A percentile compares a stretch with the other conserved stretches of the same genome.
Evolutionary conservation across 768 basidiomycete species (phyloP).

Genomic region (Leucocoprinus birnbaumii): DNA sequence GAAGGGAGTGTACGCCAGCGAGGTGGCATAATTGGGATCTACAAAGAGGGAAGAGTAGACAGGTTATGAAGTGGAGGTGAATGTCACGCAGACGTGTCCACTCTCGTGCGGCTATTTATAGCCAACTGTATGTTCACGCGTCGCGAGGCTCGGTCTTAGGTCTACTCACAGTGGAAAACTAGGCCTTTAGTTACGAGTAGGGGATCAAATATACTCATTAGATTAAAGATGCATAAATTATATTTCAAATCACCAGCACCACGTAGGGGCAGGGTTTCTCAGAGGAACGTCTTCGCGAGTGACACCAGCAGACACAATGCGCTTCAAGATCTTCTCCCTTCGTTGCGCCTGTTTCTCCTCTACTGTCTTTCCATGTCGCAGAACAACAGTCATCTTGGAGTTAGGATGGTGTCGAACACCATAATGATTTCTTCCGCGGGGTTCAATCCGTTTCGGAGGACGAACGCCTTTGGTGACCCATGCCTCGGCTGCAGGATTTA

Average conservation of each 20-base stretch:
- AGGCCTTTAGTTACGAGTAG: not conserved
- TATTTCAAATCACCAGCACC: conserved; percentile 66
- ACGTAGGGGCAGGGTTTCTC: conserved; percentile 66
- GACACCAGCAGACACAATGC: conserved; percentile 76
- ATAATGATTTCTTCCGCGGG: conserved; percentile 77
- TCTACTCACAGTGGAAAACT: too few species aligned
- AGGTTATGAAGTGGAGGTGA: not conserved
- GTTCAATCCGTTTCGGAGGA: conserved; percentile 64
- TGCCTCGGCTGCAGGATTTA: conserved; percentile 64
- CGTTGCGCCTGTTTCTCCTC: conserved; percentile 64
- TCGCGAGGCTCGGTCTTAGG: too few species aligned
- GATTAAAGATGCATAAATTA: conserved; percentile 15
- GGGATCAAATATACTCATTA: not conserved
- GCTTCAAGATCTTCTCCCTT: conserved; percentile 64
- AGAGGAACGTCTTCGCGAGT: conserved; percentile 80
- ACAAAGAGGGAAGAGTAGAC: conserved; percentile 13
- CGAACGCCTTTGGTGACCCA: conserved; percentile 90
- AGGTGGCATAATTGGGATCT: conserved; percentile 36
- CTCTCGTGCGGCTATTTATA: conserved; percentile 16
- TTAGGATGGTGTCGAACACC: conserved; percentile 79
- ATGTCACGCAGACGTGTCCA: conserved; percentile 26
- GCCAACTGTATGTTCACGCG: conserved; percentile 3
- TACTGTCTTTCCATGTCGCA: conserved; percentile 79
- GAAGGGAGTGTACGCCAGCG: conserved; percentile 46
- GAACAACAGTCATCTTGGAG: conserved; percentile 69